A percentile compares a stretch with the other conserved stretches of the same genome.
Conservation (phyloP, 192 early-diverging fungal genomes). For the Jimgerdemannia flammicorona region DNA sequence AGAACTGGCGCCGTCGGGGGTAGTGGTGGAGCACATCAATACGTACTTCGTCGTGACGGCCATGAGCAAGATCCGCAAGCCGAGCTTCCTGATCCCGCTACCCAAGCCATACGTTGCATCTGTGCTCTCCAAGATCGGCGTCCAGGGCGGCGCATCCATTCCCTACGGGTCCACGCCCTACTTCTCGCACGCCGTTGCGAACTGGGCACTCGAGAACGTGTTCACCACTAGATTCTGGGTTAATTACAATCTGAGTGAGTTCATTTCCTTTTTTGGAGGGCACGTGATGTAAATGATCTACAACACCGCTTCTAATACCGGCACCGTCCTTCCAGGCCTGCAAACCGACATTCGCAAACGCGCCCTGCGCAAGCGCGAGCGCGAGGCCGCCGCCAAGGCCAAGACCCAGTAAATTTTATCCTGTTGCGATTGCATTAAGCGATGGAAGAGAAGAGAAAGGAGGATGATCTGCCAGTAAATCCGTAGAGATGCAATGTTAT, state of each 20-base stretch:
- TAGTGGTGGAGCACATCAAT: constrained; percentile 89
- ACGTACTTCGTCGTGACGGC: constrained; percentile 94
- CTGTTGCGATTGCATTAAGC: too few relatives aligned
- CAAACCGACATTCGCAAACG: constrained; percentile 68
- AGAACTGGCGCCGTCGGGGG: constrained; percentile 64
- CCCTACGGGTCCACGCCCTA: constrained; percentile 65
- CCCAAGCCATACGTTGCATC: constrained; percentile 73
- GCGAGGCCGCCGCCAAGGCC: constrained; percentile 45
- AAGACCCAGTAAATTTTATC: background rate
- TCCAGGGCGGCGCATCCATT: constrained; percentile 56
- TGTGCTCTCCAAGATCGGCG: constrained; percentile 68
- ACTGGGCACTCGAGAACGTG: constrained; percentile 65
- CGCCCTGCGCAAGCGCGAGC: constrained; percentile 66
- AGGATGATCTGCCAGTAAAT: too few relatives aligned
- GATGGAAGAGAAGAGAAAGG: too few relatives aligned
- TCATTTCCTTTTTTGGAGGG: background rate
- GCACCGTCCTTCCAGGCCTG: constrained; percentile 17
- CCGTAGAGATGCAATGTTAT: too few relatives aligned
- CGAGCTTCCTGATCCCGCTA: constrained; percentile 77
- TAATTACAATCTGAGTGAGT: constrained; percentile 29
- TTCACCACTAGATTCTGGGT: constrained; percentile 56
- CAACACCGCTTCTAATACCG: constrained; percentile 5
- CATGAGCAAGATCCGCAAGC: constrained; percentile 89
- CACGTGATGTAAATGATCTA: constrained; percentile 2
- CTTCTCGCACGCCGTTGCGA: constrained; percentile 62